phyloP scores from a whole-genome alignment of 2,329 filamentous ascomycete genomes.

The Penicillium sp. region DNA sequence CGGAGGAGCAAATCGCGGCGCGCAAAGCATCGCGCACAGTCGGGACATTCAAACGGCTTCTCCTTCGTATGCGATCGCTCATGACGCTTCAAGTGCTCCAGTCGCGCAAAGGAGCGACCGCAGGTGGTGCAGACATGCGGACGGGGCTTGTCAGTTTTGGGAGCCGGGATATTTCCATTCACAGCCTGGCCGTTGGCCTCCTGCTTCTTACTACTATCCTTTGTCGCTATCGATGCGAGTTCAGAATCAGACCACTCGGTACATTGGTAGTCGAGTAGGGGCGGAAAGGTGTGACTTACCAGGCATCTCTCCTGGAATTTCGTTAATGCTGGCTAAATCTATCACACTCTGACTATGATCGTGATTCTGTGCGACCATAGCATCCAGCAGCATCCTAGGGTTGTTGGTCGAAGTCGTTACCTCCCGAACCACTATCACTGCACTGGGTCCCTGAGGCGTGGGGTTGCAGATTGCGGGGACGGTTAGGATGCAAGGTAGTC shows the following conservation, averaged over 20 bases:
- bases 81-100: conserved; percentile 95
- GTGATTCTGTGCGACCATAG: conserved; percentile 36
- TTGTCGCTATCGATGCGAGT: conserved; percentile 21
- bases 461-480: neutral
- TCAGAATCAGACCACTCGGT: conserved; percentile 18
- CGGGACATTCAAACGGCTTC: conserved; percentile 95
- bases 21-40: conserved; percentile 92
- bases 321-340: conserved; percentile 40
- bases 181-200: conserved; percentile 26
- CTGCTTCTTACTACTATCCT: conserved; percentile 28
- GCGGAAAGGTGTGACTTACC: conserved; percentile 29
- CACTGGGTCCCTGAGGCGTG: conserved; percentile 1
- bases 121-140: conserved; percentile 93
- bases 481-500: neutral
- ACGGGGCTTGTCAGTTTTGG: conserved; percentile 95
- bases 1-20: conserved; percentile 83
- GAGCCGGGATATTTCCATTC: conserved; percentile 53
- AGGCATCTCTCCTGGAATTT: conserved; percentile 35
- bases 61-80: conserved; percentile 98
- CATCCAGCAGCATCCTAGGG: conserved; percentile 32
- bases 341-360: conserved; percentile 33
- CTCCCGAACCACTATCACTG: conserved; percentile 7
- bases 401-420: conserved; percentile 1
- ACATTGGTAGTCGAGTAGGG: neutral
- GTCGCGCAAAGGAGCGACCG: conserved; percentile 80